A percentile compares a stretch with the other conserved stretches of the same genome.
phyloP scores from a whole-genome alignment of 2,329 filamentous ascomycete genomes.

The Fusarium irregulare region DNA sequence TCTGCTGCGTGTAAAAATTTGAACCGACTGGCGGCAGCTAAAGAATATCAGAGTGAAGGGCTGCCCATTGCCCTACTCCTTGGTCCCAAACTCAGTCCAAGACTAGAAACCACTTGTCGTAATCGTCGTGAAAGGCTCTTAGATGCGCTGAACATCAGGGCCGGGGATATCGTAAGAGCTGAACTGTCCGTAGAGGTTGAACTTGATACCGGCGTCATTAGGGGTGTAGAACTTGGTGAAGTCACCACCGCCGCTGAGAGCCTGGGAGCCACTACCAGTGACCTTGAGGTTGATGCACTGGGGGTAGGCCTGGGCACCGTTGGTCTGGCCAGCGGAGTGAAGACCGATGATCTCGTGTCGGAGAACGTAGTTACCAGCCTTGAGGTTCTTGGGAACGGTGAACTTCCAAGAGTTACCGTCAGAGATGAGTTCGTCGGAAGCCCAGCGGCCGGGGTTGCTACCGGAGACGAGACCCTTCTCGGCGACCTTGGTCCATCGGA shows the following conservation, averaged over 20 bases:
- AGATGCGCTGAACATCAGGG: constrained; percentile 36
- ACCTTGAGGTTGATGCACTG: constrained; percentile 64
- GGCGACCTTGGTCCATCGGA: constrained; percentile 71
- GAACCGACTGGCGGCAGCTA: constrained; percentile 28
- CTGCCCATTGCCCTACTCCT: constrained; percentile 7
- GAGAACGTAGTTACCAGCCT: constrained; percentile 65
- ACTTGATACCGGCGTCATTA: constrained; percentile 50
- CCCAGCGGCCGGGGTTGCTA: constrained; percentile 63
- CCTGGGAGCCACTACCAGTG: constrained; percentile 52
- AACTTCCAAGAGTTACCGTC: constrained; percentile 60
- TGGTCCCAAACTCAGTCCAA: background rate
- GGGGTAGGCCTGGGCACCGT: constrained; percentile 63
- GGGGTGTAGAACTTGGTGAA: constrained; percentile 53
- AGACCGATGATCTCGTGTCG: constrained; percentile 68
- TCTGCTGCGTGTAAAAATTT: constrained; percentile 21
- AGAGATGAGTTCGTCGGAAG: constrained; percentile 62
- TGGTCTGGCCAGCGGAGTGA: constrained; percentile 56
- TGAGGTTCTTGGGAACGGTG: constrained; percentile 59
- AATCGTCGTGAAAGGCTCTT: background rate
- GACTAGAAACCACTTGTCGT: constrained; percentile 11
- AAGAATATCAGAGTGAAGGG: constrained; percentile 10
- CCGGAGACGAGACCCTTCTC: constrained; percentile 63
- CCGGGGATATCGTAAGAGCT: constrained; percentile 50
- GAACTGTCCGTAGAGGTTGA: constrained; percentile 51
- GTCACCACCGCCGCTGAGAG: constrained; percentile 47